phyloP scores from a whole-genome alignment of 257 asterid genomes.

The Solanum habrochaites region DNA sequence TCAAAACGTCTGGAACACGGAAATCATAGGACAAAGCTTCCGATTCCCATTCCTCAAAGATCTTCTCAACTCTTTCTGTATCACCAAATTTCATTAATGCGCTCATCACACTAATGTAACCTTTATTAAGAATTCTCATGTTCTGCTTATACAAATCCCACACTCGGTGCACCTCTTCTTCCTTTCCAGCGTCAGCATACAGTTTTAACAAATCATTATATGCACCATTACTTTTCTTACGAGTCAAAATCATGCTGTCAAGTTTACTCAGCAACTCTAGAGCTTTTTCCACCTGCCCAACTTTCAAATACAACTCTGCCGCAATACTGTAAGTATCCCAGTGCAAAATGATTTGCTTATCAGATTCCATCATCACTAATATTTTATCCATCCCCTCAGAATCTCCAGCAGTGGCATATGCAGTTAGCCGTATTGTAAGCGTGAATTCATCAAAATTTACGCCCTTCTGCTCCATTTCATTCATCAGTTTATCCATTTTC shows the following conservation, averaged over 20 bases:
- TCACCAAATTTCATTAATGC: conserved; percentile 38
- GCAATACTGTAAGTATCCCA: conserved; percentile 29
- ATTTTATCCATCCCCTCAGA: conserved; percentile 39
- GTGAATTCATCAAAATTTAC: conserved; percentile 32
- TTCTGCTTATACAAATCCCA: conserved; percentile 34
- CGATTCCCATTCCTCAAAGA: conserved; percentile 54
- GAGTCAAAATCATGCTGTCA: conserved; percentile 16
- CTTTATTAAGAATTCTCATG: conserved; percentile 28
- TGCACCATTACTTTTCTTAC: not conserved
- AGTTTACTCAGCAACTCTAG: conserved; percentile 22
- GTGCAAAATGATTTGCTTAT: conserved; percentile 4
- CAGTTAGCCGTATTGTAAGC: conserved; percentile 23
- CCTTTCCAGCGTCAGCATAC: conserved; percentile 47
- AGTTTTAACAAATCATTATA: conserved; percentile 24
- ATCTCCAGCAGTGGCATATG: conserved; percentile 42
- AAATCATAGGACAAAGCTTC: conserved; percentile 33
- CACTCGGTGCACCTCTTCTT: conserved; percentile 29
- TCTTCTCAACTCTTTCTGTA: conserved; percentile 38
- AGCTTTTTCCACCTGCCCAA: conserved; percentile 38
- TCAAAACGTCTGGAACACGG: conserved; percentile 46
- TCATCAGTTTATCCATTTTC: conserved; percentile 28
- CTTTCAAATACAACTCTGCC: conserved; percentile 36
- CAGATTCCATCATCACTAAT: conserved; percentile 32
- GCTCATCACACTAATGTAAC: conserved; percentile 47
- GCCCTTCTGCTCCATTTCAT: conserved; percentile 28